These are phyloP conservation scores for Trametes sp. DNA, from an alignment of 1,284 basidiomycete genomes.

Conservation along the genomic window DNA sequence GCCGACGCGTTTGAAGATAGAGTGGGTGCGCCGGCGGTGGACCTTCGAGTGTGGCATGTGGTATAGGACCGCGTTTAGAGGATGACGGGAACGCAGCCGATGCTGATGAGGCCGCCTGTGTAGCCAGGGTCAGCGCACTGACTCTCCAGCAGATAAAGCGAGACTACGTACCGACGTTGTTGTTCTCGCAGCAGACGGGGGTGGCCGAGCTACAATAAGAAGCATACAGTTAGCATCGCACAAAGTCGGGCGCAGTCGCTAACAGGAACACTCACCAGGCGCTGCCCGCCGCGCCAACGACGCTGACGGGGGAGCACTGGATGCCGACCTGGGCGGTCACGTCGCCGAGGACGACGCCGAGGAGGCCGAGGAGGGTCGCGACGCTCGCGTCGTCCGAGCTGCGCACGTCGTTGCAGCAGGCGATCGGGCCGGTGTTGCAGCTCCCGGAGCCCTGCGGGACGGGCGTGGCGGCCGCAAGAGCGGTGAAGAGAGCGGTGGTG, in stretches of 20 bases:
- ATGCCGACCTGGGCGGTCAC: constrained; percentile 29
- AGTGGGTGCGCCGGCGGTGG: background rate
- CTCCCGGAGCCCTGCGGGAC: constrained; percentile 12
- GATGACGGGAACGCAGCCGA: constrained; percentile 35
- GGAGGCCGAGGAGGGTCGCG: constrained; percentile 26
- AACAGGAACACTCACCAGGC: constrained; percentile 44
- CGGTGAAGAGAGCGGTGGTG: constrained; percentile 25
- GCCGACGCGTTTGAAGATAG: background rate
- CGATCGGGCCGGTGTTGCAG: constrained; percentile 39
- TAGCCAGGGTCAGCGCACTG: background rate
- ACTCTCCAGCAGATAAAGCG: no score
- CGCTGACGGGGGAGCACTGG: constrained; percentile 34
- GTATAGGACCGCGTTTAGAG: constrained; percentile 24
- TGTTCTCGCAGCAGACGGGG: constrained; percentile 29
- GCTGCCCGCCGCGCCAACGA: constrained; percentile 33
- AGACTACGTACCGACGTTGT: constrained; percentile 17
- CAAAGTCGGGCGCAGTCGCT: constrained; percentile 22
- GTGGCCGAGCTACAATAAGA: constrained; percentile 16
- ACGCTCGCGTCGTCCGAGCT: constrained; percentile 13
- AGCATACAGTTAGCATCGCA: background rate
- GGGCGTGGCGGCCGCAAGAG: constrained; percentile 28
- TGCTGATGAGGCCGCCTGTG: constrained; percentile 31
- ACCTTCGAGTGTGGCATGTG: background rate
- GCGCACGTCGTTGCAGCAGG: constrained; percentile 40
- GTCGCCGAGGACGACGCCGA: constrained; percentile 31